Conservation (phyloP, 805 yeast genomes). For the Candida cerambycidarum region DNA sequence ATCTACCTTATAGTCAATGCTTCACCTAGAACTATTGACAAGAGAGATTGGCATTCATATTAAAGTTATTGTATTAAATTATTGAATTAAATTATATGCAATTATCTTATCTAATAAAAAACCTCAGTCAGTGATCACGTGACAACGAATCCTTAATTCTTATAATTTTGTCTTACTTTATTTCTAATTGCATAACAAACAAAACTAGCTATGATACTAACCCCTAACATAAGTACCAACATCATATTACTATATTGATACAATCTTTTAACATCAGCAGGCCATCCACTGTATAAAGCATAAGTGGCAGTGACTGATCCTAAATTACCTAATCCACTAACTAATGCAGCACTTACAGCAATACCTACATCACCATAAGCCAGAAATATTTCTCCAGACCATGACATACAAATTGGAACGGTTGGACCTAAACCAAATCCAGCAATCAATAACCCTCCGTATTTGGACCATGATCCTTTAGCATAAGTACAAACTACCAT, state of each 20-base stretch:
- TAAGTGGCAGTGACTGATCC: constrained; percentile 86
- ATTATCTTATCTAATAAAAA: too few species aligned
- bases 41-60: too few species aligned
- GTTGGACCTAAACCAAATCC: constrained; percentile 92
- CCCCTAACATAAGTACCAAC: constrained; percentile 73
- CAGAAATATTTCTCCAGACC: constrained; percentile 74
- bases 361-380: constrained; percentile 81
- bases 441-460: constrained; percentile 76
- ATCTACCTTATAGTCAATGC: too few species aligned
- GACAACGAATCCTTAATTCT: not conserved
- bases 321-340: constrained; percentile 82
- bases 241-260: constrained; percentile 80
- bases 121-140: too few species aligned
- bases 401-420: constrained; percentile 83
- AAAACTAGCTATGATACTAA: constrained; percentile 54
- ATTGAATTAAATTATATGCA: too few species aligned
- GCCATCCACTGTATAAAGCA: constrained; percentile 87
- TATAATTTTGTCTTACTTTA: constrained; percentile 24
- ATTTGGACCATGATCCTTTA: constrained; percentile 67
- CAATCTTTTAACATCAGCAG: constrained; percentile 62
- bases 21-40: too few species aligned
- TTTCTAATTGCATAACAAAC: constrained; percentile 34
- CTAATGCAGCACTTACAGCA: constrained; percentile 80
- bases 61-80: too few species aligned
- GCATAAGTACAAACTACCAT: constrained; percentile 77